Base-by-base conservation (phyloP, 106 monocot species). In the Iris macrosiphon region DNA sequence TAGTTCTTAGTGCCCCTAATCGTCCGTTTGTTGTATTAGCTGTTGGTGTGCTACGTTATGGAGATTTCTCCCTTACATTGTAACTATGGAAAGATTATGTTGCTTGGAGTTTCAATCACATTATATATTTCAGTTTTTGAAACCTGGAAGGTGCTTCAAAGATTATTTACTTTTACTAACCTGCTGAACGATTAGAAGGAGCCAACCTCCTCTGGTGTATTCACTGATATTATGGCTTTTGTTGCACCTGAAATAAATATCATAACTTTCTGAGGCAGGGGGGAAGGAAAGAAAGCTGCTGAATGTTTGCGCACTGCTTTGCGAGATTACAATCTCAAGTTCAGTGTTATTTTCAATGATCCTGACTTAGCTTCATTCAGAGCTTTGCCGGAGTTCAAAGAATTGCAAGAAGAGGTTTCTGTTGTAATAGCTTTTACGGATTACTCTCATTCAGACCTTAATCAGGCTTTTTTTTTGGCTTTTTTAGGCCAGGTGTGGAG, bases 301-400 rank as follows among this genome's bases (percentile, higher is more conserved):
- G 82, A 86, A 24, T 96, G 85, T 44, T 69, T 96, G 35, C 68
- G 82, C 51, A 65, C 59, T 62, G 89, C 95, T 66, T 74, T 96
- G 69, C 65, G 89, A 63, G 85, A 96, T 63, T 96, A 96, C 34
- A 72, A 86, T 68, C 85, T 96, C 34, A 96, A 96, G 35, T 96
- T 96, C 52, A 70, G 82, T 50, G 83, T 76, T 13, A 89, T 96
- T 37, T 79, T 96, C 29, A 86, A 96, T 82, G 95, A 96, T 72
- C 95, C 95, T 40, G 95, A 96, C 65, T 61, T 96, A 29, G 89
- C 95, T 24, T 77, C 95, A 49, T 96, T 96, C 59, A 85, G 95
- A 80, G 72, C 95, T 50, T 69, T 62, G 43, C 89, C 89, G 16
- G 89, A 96, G 66, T 96, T 86, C 33, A 90, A 82, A 49, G 85